These are phyloP conservation scores for Thalassiosira gravida DNA, from an alignment of 352 stramenopile species.

Conservation along the genomic window DNA sequence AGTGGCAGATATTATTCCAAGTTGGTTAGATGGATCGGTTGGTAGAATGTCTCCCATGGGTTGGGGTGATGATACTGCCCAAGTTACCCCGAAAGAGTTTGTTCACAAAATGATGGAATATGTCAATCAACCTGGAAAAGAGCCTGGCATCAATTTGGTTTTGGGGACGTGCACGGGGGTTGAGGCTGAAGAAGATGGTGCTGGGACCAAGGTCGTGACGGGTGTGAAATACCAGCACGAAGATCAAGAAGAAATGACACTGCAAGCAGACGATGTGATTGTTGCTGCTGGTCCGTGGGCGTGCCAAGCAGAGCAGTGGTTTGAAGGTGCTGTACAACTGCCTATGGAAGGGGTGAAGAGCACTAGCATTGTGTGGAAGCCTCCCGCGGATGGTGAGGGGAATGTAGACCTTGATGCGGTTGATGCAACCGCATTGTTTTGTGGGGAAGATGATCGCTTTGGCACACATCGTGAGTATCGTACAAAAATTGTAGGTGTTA, in stretches of 20 bases:
- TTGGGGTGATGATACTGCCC: constrained; percentile 82
- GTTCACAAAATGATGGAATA: constrained; percentile 77
- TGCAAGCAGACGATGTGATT: constrained; percentile 69
- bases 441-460: constrained; percentile 81
- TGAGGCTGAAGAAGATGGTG: constrained; percentile 45
- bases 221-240: constrained; percentile 62
- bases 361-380: constrained; percentile 83
- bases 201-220: constrained; percentile 43
- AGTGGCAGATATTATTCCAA: constrained; percentile 59
- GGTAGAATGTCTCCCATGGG: constrained; percentile 67
- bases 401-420: constrained; percentile 45
- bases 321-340: constrained; percentile 73
- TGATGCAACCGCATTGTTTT: constrained; percentile 84
- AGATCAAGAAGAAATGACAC: constrained; percentile 25
- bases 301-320: constrained; percentile 87
- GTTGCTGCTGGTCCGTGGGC: constrained; percentile 89
- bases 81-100: constrained; percentile 86
- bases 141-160: constrained; percentile 57
- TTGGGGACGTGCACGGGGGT: constrained; percentile 77
- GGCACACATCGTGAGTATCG: constrained; percentile 77
- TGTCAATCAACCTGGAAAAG: constrained; percentile 20
- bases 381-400: constrained; percentile 52
- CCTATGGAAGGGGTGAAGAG: constrained; percentile 88
- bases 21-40: constrained; percentile 77
- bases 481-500: too few relatives aligned